Evolutionary conservation across 108 stramenopile genomes (phyloP), one percentile per base, ranked within the genome.

Genomic region (Cylindrotheca fusiformis): DNA sequence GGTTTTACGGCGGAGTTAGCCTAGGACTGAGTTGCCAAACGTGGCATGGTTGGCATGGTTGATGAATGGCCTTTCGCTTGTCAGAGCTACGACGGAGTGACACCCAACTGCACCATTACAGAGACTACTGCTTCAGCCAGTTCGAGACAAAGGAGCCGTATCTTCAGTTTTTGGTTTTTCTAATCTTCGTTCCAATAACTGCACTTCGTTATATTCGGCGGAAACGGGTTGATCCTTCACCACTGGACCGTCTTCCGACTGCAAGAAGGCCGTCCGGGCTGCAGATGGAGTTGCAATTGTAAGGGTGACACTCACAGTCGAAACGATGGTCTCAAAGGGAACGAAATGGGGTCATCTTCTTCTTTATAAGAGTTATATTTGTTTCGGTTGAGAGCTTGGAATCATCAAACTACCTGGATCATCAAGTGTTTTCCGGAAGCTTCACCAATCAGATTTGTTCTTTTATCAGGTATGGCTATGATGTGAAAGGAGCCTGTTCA

Each of bases 121-220:
- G 49, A 65, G 33, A 23, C 18, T 23, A n/a, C 12, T 2, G 12
- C 28, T 18, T n/a, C 12, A 31, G 30, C 29, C n/a, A 47, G 19
- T 22, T 46, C 4, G 14, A 41, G 14, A 10, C 36, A 57, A 75
- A n/a, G 68, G 69, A 26, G 72, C 90, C 24, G 78, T 80, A 0
- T 85, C 78, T 30, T 84, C 80, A 21, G 79, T 96, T 52, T 71
- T 80, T 30, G 93, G 88, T n/a, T 96, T 72, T 71, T 61, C 74
- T 18, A 46, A 54, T n/a, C 67, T 92, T 26, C 87, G 87, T 2
- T 63, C 69, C 23, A 96, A 96, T 64, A 63, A 90, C 59, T 92
- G 93, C 63, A 60, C 71, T 32, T 45, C 67, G 93, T 3, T 89
- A 85, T 71, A 94, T 90, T 63, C 74, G 93, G 8, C 65, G 88